phyloP scores from a whole-genome alignment of 2,329 filamentous ascomycete genomes.

The Emergomyces orientalis region DNA sequence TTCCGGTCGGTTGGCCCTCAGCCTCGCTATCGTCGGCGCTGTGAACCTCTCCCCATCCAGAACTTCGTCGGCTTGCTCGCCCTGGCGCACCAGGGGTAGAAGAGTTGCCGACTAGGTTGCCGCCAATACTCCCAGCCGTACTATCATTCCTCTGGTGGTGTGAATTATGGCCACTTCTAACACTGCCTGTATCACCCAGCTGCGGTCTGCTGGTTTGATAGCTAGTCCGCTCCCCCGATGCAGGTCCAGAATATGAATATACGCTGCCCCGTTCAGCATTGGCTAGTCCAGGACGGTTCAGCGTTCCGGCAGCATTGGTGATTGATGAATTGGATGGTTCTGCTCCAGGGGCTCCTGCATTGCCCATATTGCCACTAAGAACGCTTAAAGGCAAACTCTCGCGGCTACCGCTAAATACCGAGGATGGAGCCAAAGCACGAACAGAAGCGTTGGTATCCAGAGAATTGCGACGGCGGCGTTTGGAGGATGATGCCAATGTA shows the following conservation, averaged over 20 bases:
- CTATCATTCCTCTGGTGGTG: conserved; percentile 73
- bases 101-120: conserved; percentile 51
- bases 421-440: conserved; percentile 54
- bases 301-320: conserved; percentile 31
- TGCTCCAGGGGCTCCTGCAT: neutral
- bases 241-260: conserved; percentile 51
- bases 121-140: conserved; percentile 64
- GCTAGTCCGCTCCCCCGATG: conserved; percentile 70
- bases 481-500: conserved; percentile 56
- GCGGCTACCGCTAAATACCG: conserved; percentile 54
- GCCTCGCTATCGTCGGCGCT: conserved; percentile 26
- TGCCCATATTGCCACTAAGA: conserved; percentile 44
- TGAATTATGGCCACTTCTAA: conserved; percentile 55
- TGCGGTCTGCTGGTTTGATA: conserved; percentile 53
- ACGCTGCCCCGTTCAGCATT: conserved; percentile 55
- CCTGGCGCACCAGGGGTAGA: conserved; percentile 28
- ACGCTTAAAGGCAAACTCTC: conserved; percentile 56
- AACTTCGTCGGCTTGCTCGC: conserved; percentile 35
- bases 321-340: conserved; percentile 36
- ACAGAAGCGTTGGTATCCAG: conserved; percentile 59
- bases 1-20: conserved; percentile 1
- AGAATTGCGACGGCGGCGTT: conserved; percentile 53
- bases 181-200: conserved; percentile 60
- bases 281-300: conserved; percentile 44
- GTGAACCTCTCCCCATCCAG: conserved; percentile 38